phyloP scores from a whole-genome alignment of 2,329 filamentous ascomycete genomes.

The Apiospora rasikravindrae region DNA sequence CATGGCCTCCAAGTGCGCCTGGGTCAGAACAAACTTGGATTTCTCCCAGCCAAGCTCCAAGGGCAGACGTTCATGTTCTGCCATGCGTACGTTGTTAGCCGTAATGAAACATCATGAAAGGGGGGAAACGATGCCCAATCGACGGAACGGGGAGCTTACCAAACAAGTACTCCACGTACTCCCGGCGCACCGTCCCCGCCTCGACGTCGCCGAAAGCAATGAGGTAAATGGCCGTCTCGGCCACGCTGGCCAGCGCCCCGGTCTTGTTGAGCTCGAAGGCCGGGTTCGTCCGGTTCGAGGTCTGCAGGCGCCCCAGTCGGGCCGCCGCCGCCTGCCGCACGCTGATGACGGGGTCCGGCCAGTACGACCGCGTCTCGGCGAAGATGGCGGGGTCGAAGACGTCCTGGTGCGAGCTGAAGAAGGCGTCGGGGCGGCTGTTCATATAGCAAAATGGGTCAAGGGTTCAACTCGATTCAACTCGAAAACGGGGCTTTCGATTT shows the following conservation, averaged over 20 bases:
- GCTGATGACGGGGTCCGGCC: constrained; percentile 47
- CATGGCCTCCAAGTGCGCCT: constrained; percentile 16
- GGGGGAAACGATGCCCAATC: not conserved
- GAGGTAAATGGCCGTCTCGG: constrained; percentile 53
- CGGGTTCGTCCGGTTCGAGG: constrained; percentile 53
- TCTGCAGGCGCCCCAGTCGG: constrained; percentile 49
- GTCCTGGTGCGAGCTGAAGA: constrained; percentile 53
- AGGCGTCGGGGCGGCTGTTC: constrained; percentile 49
- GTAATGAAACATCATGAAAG: not conserved
- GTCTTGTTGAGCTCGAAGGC: constrained; percentile 49
- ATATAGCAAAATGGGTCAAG: not conserved
- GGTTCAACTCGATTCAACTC: not conserved
- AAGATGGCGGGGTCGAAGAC: constrained; percentile 59
- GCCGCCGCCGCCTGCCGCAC: constrained; percentile 50
- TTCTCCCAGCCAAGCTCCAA: constrained; percentile 46
- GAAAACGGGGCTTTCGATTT: no score
- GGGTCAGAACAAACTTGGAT: constrained; percentile 22
- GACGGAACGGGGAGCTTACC: constrained; percentile 35
- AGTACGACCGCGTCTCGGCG: constrained; percentile 50
- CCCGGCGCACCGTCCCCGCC: constrained; percentile 44
- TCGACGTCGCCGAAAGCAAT: constrained; percentile 51
- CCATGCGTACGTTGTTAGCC: not conserved
- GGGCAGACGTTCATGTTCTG: constrained; percentile 50
- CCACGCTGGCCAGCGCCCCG: constrained; percentile 50
- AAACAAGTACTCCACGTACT: constrained; percentile 50